phyloP scores from a whole-genome alignment of 2,329 filamentous ascomycete species.

The Pseudopithomyces maydicus region DNA sequence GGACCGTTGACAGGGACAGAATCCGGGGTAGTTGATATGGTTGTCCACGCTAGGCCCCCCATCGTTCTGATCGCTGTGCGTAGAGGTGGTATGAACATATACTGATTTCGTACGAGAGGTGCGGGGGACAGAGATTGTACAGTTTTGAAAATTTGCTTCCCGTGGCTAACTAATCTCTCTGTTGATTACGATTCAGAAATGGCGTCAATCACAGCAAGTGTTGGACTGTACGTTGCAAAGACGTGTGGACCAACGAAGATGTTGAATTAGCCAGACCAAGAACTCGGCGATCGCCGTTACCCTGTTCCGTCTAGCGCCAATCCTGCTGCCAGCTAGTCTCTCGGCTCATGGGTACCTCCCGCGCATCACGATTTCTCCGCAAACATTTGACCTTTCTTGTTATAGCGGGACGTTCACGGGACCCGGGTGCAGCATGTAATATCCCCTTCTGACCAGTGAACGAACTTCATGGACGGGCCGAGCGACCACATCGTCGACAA shows the following conservation, averaged over 20 bases:
- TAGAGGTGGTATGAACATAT: neutral
- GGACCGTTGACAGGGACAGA: neutral
- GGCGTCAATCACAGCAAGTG: too few relatives aligned
- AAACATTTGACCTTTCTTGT: neutral
- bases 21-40: neutral
- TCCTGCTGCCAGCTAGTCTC: neutral
- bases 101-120: neutral
- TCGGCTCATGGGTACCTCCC: neutral
- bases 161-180: too few relatives aligned
- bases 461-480: conserved; percentile 27
- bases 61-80: neutral
- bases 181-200: too few relatives aligned
- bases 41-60: neutral
- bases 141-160: too few relatives aligned
- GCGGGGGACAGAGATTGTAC: neutral
- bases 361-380: neutral
- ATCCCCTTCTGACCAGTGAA: neutral
- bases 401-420: neutral
- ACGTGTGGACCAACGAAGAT: too few relatives aligned
- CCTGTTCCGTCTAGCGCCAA: neutral
- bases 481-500: conserved; percentile 55
- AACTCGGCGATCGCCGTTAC: neutral
- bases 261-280: neutral
- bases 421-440: neutral
- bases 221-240: too few relatives aligned